phyloP scores from a whole-genome alignment of 306 rosid species.

The Pachyrhizus erosus region DNA sequence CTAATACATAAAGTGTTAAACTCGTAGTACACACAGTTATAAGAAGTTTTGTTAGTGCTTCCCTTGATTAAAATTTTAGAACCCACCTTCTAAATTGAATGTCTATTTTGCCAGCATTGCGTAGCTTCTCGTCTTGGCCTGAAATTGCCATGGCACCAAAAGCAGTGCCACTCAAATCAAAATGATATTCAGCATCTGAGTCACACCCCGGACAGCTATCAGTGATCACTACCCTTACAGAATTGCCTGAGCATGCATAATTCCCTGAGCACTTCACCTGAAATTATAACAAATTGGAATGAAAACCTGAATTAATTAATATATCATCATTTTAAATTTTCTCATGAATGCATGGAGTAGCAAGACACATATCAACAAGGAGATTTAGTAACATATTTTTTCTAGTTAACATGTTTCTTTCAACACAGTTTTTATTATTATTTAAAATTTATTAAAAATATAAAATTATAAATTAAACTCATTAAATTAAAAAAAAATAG shows the following conservation, averaged over 20 bases:
- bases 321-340: not conserved
- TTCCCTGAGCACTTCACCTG: slow-evolving; percentile 73
- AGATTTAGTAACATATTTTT: too few relatives aligned
- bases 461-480: too few relatives aligned
- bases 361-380: not conserved
- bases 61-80: not conserved
- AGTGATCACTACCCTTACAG: slow-evolving; percentile 66
- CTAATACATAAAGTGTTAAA: too few relatives aligned
- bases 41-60: too few relatives aligned
- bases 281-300: not conserved
- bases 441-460: too few relatives aligned
- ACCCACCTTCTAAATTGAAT: slow-evolving; percentile 68
- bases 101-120: slow-evolving; percentile 56
- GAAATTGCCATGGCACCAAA: slow-evolving; percentile 82
- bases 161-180: slow-evolving; percentile 86
- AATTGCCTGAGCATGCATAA: slow-evolving; percentile 63
- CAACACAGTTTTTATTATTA: too few relatives aligned
- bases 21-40: too few relatives aligned
- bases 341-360: not conserved
- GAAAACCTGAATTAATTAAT: not conserved
- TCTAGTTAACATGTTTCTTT: too few relatives aligned
- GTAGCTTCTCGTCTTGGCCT: slow-evolving; percentile 53
- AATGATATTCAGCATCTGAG: slow-evolving; percentile 50
- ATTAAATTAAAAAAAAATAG: too few relatives aligned
- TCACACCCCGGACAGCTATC: slow-evolving; percentile 72